These are phyloP conservation scores for Blastomyces parvus DNA, from an alignment of 2,329 filamentous ascomycete species.

Conservation along the genomic window DNA sequence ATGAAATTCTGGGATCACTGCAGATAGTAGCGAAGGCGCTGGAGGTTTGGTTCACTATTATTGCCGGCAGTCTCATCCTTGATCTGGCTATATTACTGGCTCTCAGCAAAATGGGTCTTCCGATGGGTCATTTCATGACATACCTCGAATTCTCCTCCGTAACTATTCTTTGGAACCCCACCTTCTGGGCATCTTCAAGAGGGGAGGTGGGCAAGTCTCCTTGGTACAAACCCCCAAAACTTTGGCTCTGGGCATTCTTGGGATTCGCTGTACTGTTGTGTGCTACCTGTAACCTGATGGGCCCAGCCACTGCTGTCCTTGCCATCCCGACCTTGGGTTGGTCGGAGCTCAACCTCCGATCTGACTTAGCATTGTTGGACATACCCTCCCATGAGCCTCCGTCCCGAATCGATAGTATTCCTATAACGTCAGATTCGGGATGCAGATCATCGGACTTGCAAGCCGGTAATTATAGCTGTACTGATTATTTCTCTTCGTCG, in stretches of 20 bases:
- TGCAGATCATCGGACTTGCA: constrained; percentile 7
- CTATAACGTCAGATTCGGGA: neutral
- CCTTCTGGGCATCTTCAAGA: neutral
- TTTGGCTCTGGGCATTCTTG: constrained; percentile 14
- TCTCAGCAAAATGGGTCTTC: constrained; percentile 18
- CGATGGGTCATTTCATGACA: constrained; percentile 21
- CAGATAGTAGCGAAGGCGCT: constrained; percentile 25
- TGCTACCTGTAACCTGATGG: constrained; percentile 25
- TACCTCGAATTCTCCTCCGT: constrained; percentile 22
- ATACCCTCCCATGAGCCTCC: neutral
- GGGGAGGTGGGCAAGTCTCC: constrained; percentile 10
- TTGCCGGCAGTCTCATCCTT: constrained; percentile 23
- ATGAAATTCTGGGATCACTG: constrained; percentile 23
- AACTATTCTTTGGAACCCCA: constrained; percentile 16
- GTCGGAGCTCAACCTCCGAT: constrained; percentile 12
- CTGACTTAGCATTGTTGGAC: constrained; percentile 5
- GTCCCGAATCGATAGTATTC: neutral
- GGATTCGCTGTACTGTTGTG: constrained; percentile 17
- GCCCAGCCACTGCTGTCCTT: constrained; percentile 23
- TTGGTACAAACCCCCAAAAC: constrained; percentile 7
- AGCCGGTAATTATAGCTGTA: constrained; percentile 14
- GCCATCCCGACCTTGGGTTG: constrained; percentile 22
- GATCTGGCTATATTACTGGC: constrained; percentile 17
- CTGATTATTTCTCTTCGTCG: constrained; percentile 7
- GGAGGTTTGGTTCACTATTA: constrained; percentile 26